Conservation (phyloP, 495 filamentous ascomycete genomes). For the Aspergillus olivimuriae region DNA sequence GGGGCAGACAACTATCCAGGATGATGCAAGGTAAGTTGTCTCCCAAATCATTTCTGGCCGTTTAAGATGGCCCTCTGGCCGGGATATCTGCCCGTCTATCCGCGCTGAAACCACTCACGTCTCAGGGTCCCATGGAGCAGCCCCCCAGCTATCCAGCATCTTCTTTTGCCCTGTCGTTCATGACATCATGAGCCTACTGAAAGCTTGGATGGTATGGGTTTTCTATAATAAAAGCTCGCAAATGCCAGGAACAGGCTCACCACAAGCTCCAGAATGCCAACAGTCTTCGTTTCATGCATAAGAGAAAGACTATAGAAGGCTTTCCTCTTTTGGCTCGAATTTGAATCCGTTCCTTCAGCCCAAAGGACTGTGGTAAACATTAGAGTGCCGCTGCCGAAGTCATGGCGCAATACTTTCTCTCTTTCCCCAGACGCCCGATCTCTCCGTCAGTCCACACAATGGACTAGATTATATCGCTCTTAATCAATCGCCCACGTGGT, state of each 20-base stretch:
- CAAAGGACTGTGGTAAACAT: too few relatives aligned
- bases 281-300: too few relatives aligned
- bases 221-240: too few relatives aligned
- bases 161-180: not conserved
- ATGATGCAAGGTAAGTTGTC: not conserved
- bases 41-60: too few relatives aligned
- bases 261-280: too few relatives aligned
- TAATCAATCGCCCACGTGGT: not conserved
- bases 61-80: too few relatives aligned
- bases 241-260: too few relatives aligned
- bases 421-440: not conserved
- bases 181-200: not conserved
- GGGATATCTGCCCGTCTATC: not conserved
- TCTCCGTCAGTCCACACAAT: not conserved
- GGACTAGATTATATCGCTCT: not conserved
- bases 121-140: not conserved
- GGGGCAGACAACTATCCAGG: not conserved
- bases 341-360: too few relatives aligned
- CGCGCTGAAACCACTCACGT: not conserved
- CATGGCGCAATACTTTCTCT: not conserved
- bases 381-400: too few relatives aligned
- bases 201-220: too few relatives aligned
- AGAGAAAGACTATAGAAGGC: too few relatives aligned
- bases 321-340: too few relatives aligned
- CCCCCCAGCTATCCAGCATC: not conserved